Conservation (phyloP, 176 grass and related monocot genomes). For the Juncus effusus region DNA sequence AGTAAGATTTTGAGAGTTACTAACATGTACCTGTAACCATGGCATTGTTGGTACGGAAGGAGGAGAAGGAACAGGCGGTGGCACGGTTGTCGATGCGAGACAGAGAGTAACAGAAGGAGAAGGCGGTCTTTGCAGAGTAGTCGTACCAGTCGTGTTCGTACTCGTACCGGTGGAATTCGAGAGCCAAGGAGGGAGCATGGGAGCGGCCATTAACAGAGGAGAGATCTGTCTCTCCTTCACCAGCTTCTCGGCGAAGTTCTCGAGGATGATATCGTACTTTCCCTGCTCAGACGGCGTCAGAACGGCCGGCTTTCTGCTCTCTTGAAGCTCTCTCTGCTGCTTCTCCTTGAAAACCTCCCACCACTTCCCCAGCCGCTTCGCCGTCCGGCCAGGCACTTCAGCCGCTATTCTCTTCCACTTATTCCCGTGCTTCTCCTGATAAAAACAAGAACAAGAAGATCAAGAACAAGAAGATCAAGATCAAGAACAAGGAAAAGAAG, state of each 20-base stretch:
- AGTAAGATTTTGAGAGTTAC: neutral
- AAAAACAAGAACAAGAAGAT: too few species aligned
- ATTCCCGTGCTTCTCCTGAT: constrained; percentile 82
- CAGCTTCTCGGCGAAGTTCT: constrained; percentile 96
- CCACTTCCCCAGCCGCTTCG: constrained; percentile 95
- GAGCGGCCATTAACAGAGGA: constrained; percentile 63
- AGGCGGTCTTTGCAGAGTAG: constrained; percentile 26
- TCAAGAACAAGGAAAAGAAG: too few species aligned
- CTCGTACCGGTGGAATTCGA: constrained; percentile 28
- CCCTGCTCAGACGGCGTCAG: constrained; percentile 56
- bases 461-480: too few species aligned
- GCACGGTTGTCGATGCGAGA: constrained; percentile 25
- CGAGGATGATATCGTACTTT: constrained; percentile 74
- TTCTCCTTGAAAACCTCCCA: constrained; percentile 99
- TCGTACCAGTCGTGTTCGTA: constrained; percentile 6
- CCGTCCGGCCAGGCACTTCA: constrained; percentile 79
- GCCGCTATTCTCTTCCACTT: constrained; percentile 99
- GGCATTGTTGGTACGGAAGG: constrained; percentile 44
- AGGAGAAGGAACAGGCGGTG: constrained; percentile 14
- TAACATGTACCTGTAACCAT: constrained; percentile 44
- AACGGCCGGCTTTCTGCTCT: constrained; percentile 34
- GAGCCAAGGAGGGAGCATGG: constrained; percentile 77
- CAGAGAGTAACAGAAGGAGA: constrained; percentile 45
- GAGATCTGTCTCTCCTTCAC: constrained; percentile 50
- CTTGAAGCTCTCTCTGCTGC: constrained; percentile 69